Percentiles rank a stretch among this genome's conserved stretches.
phyloP scores from a whole-genome alignment of 768 basidiomycete species.

The Boletus huronensis region DNA sequence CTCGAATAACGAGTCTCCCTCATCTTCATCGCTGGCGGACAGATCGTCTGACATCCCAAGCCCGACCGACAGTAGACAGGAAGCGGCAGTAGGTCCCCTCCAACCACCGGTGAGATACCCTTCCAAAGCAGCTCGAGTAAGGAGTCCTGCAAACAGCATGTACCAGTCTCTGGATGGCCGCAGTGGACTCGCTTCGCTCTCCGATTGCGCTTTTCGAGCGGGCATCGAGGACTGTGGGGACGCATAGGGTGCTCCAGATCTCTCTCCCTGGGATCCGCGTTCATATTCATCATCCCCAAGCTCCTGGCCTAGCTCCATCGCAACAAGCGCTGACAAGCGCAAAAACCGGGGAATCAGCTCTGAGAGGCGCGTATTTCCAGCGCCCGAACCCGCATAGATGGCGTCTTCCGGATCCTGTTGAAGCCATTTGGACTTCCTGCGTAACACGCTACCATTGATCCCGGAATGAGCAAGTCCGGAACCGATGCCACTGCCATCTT shows the following conservation, averaged over 20 bases:
- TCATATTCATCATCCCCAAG: conserved; percentile 52
- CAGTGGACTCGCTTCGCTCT: conserved; percentile 48
- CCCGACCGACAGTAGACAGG: conserved; percentile 72
- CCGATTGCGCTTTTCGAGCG: conserved; percentile 26
- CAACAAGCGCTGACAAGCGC: conserved; percentile 72
- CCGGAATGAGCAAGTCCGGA: conserved; percentile 62
- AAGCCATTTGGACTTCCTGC: conserved; percentile 42
- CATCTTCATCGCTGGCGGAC: conserved; percentile 31
- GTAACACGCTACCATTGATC: conserved; percentile 52
- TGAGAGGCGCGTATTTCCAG: conserved; percentile 61
- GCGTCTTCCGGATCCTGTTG: conserved; percentile 20
- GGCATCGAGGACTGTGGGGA: conserved; percentile 13
- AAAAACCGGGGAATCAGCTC: conserved; percentile 71
- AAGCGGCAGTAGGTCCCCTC: conserved; percentile 66
- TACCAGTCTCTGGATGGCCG: conserved; percentile 80
- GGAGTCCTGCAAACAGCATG: conserved; percentile 66
- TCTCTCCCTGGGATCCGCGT: conserved; percentile 28
- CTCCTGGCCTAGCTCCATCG: conserved; percentile 73
- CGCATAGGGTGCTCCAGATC: conserved; percentile 18
- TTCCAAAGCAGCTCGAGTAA: conserved; percentile 81
- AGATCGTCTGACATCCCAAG: conserved; percentile 41
- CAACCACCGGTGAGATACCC: conserved; percentile 82
- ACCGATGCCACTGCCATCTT: conserved; percentile 71
- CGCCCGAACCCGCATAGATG: conserved; percentile 35
- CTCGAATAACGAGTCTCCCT: conserved; percentile 41